phyloP scores from a whole-genome alignment of 176 grass and related monocot species.

The Oryza brachyantha region DNA sequence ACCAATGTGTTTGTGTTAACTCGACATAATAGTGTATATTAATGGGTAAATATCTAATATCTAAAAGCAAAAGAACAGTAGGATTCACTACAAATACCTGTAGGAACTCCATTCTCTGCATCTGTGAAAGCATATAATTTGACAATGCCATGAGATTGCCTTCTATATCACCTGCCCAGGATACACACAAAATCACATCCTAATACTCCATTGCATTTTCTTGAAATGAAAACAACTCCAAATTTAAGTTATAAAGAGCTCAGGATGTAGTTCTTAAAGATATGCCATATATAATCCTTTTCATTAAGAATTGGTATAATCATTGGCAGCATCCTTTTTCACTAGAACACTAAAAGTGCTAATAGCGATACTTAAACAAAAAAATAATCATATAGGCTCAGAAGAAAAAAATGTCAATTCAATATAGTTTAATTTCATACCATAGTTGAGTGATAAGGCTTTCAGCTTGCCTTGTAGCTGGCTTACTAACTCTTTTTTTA shows the following conservation, averaged over 20 bases:
- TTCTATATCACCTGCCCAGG: constrained; percentile 47
- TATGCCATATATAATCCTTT: not conserved
- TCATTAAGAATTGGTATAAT: not conserved
- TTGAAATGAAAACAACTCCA: no score
- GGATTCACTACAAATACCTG: constrained; percentile 39
- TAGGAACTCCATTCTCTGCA: constrained; percentile 53
- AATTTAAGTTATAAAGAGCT: constrained; percentile 2
- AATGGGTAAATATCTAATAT: constrained; percentile 19
- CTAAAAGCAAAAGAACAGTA: not conserved
- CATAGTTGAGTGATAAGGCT: constrained; percentile 32
- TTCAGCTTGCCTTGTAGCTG: constrained; percentile 49
- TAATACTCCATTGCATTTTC: not conserved
- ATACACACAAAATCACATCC: not conserved
- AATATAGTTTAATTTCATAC: constrained; percentile 33
- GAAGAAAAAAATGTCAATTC: not conserved
- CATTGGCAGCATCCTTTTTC: not conserved
- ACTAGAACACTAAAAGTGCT: not conserved
- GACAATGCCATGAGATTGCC: constrained; percentile 42
- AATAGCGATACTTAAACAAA: no score
- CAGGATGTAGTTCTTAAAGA: not conserved
- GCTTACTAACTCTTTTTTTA: constrained; percentile 41
- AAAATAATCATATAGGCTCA: not conserved
- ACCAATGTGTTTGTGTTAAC: not conserved
- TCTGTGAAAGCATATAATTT: constrained; percentile 52
- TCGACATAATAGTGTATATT: not conserved